Conservation (phyloP, 306 rosid species). For the Leucaena leucocephala region DNA sequence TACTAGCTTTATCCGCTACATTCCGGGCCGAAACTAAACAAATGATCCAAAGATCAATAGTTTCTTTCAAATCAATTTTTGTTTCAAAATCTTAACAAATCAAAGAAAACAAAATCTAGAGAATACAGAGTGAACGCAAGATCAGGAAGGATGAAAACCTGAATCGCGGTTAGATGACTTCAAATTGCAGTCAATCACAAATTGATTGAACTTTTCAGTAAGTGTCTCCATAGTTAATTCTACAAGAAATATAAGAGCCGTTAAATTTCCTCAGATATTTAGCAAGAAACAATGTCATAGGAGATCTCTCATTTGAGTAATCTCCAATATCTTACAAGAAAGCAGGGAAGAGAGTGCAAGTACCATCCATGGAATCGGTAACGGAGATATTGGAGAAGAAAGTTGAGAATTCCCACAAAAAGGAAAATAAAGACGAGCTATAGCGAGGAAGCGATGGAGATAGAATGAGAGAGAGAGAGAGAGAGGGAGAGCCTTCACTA, state of each 20-base stretch:
- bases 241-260: constrained; percentile 36
- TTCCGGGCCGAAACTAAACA: constrained; percentile 25
- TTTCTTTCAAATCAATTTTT: background rate
- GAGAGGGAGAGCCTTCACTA: background rate
- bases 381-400: constrained; percentile 20
- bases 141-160: constrained; percentile 43
- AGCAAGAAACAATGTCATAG: background rate
- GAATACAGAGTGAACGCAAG: background rate
- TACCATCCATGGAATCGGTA: constrained; percentile 59
- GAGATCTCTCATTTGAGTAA: background rate
- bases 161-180: constrained; percentile 43
- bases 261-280: background rate
- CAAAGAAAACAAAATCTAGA: background rate
- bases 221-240: constrained; percentile 54
- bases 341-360: constrained; percentile 25
- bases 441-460: constrained; percentile 21
- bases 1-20: background rate
- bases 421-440: constrained; percentile 11
- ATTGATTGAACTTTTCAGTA: constrained; percentile 37
- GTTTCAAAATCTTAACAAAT: background rate
- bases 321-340: background rate
- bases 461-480: constrained; percentile 3
- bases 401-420: background rate
- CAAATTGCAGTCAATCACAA: constrained; percentile 43
- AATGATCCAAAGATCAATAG: constrained; percentile 5